Evolutionary conservation across 2,329 filamentous ascomycete genomes (phyloP).

Genomic region (Cercospora sp.): DNA sequence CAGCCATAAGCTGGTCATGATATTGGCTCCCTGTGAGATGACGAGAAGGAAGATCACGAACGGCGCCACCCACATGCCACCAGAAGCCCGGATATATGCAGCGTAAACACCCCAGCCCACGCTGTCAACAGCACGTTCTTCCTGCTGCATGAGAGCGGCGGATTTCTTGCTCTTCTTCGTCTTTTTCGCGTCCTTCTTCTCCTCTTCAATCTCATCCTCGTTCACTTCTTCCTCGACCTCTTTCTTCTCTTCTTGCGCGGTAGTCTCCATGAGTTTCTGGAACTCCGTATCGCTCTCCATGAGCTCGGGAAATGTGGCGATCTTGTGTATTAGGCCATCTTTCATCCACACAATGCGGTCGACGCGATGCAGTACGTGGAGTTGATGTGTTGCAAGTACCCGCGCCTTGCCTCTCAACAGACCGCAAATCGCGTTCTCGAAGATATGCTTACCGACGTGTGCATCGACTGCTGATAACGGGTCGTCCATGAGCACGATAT

Average conservation of each 20-base stretch:
- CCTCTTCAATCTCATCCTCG: constrained; percentile 55
- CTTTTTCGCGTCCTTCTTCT: constrained; percentile 57
- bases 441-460: constrained; percentile 69
- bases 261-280: constrained; percentile 77
- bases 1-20: constrained; percentile 86
- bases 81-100: constrained; percentile 74
- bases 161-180: constrained; percentile 59
- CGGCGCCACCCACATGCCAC: constrained; percentile 67
- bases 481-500: constrained; percentile 65
- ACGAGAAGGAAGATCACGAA: constrained; percentile 65
- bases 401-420: constrained; percentile 85
- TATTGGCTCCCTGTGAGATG: constrained; percentile 78
- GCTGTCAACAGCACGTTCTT: constrained; percentile 70
- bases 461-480: constrained; percentile 59
- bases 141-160: constrained; percentile 68
- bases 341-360: constrained; percentile 95
- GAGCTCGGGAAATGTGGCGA: constrained; percentile 87
- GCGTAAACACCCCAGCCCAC: constrained; percentile 79
- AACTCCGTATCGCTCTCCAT: constrained; percentile 79
- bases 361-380: constrained; percentile 87
- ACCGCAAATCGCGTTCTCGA: constrained; percentile 91
- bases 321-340: constrained; percentile 74
- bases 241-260: constrained; percentile 57
- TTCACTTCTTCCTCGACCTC: constrained; percentile 51
- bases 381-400: constrained; percentile 89